Conservation (phyloP, 2,329 filamentous ascomycete species). For the Podosphaera fusca region DNA sequence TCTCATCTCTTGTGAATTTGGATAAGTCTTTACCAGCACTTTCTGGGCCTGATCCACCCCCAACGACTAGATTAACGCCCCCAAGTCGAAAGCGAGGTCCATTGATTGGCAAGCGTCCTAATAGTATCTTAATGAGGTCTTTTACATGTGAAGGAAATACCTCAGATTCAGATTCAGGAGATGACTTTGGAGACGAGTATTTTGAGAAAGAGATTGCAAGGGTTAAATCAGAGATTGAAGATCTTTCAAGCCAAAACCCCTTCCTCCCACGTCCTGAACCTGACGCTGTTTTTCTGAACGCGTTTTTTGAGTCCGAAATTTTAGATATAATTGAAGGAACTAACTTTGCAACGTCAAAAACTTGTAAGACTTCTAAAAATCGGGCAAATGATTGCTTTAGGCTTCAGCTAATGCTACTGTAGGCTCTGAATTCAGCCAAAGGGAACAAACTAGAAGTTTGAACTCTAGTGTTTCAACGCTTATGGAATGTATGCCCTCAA, state of each 20-base stretch:
- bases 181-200: constrained; percentile 15
- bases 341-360: constrained; percentile 1
- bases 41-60: too few species aligned
- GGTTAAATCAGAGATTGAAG: constrained; percentile 8
- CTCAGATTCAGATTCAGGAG: constrained; percentile 14
- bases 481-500: not conserved
- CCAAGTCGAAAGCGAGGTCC: constrained; percentile 5
- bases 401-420: not conserved
- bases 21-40: too few species aligned
- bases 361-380: constrained; percentile 5
- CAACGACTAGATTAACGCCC: not conserved
- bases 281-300: constrained; percentile 5
- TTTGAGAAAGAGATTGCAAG: constrained; percentile 15
- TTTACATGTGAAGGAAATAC: constrained; percentile 3
- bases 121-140: not conserved
- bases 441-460: too few species aligned
- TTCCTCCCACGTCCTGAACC: constrained; percentile 4
- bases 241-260: constrained; percentile 7
- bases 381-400: not conserved
- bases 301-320: constrained; percentile 6
- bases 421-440: too few species aligned
- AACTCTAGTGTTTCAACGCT: not conserved
- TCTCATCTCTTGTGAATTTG: too few species aligned
- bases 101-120: constrained; percentile 7
- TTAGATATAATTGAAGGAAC: constrained; percentile 3